Evolutionary conservation across 2,329 filamentous ascomycete species (phyloP).

Genomic region (Immersiporthe knoxdaviesiana): DNA sequence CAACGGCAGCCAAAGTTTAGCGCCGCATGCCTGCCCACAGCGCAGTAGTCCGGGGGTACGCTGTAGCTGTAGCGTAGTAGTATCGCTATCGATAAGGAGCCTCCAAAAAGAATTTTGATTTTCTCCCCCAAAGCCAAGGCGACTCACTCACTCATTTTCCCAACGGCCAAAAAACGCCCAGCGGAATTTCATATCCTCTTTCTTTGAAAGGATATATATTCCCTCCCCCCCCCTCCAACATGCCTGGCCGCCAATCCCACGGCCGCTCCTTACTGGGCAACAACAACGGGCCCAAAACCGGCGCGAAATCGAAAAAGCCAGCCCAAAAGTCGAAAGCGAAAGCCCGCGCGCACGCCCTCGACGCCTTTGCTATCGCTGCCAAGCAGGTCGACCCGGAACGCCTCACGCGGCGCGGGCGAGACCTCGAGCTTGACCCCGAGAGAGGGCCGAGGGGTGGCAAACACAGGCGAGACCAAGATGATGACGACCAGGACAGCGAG

Average conservation of each 20-base stretch:
- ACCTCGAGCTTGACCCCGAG: slow-evolving; percentile 54
- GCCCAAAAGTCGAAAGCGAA: slow-evolving; percentile 50
- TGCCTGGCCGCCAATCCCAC: slow-evolving; percentile 64
- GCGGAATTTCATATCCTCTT: neutral
- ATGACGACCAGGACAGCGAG: slow-evolving; percentile 60
- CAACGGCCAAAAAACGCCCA: no score
- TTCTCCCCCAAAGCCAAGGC: neutral
- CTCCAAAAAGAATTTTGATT: slow-evolving; percentile 24
- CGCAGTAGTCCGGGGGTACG: neutral
- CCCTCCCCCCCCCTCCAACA: slow-evolving; percentile 33
- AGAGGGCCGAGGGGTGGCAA: slow-evolving; percentile 42
- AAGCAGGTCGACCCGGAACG: slow-evolving; percentile 51
- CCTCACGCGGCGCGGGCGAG: slow-evolving; percentile 45
- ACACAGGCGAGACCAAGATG: slow-evolving; percentile 48
- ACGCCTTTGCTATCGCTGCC: slow-evolving; percentile 61
- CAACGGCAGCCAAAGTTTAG: slow-evolving; percentile 5
- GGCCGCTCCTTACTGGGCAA: slow-evolving; percentile 52
- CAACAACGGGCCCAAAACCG: slow-evolving; percentile 31
- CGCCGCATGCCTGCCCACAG: slow-evolving; percentile 20
- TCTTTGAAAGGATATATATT: neutral
- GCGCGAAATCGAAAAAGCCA: slow-evolving; percentile 31
- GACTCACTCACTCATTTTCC: neutral
- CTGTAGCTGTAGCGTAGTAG: neutral
- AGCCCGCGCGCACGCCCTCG: slow-evolving; percentile 54
- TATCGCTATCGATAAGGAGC: slow-evolving; percentile 26